These are phyloP conservation scores for Xylariaceae sp. DNA, from an alignment of 2,329 filamentous ascomycete species.

Conservation along the genomic window DNA sequence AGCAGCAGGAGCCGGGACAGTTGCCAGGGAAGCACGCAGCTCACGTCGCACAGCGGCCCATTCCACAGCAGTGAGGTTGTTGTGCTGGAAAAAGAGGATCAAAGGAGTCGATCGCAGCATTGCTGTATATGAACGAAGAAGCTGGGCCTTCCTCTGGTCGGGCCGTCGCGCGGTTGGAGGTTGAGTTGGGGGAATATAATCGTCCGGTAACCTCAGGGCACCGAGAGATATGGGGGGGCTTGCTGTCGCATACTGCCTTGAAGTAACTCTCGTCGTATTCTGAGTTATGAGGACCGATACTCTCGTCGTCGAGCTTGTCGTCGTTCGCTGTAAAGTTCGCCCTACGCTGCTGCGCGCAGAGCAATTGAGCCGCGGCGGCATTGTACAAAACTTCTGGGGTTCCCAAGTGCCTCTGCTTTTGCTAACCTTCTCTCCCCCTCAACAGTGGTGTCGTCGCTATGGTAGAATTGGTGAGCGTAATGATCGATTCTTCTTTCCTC, in stretches of 20 bases:
- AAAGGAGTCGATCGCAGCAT: slow-evolving; percentile 84
- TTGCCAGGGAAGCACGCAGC: slow-evolving; percentile 57
- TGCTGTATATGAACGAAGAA: slow-evolving; percentile 85
- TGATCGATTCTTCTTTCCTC: background rate
- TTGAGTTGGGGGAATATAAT: slow-evolving; percentile 71
- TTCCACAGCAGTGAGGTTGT: slow-evolving; percentile 74
- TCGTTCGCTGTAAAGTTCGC: slow-evolving; percentile 33
- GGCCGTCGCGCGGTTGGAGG: slow-evolving; percentile 87
- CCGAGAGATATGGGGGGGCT: slow-evolving; percentile 29
- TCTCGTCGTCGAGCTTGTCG: slow-evolving; percentile 27
- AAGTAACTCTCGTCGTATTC: slow-evolving; percentile 22
- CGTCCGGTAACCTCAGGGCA: slow-evolving; percentile 48
- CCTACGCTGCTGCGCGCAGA: slow-evolving; percentile 33
- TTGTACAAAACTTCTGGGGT: slow-evolving; percentile 17
- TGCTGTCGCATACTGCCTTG: slow-evolving; percentile 40
- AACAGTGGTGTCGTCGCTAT: slow-evolving; percentile 4
- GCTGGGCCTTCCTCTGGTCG: slow-evolving; percentile 88
- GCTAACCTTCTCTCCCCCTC: slow-evolving; percentile 8
- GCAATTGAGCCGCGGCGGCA: slow-evolving; percentile 38
- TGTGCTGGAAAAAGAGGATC: slow-evolving; percentile 81
- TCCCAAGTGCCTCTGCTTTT: background rate
- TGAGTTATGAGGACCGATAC: slow-evolving; percentile 23
- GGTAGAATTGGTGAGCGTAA: background rate
- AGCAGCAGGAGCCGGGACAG: slow-evolving; percentile 47
- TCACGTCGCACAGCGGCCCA: slow-evolving; percentile 77